These are phyloP conservation scores for Auxenochlorella protothecoides DNA, from an alignment of 139 green algal genomes.

Conservation along the genomic window DNA sequence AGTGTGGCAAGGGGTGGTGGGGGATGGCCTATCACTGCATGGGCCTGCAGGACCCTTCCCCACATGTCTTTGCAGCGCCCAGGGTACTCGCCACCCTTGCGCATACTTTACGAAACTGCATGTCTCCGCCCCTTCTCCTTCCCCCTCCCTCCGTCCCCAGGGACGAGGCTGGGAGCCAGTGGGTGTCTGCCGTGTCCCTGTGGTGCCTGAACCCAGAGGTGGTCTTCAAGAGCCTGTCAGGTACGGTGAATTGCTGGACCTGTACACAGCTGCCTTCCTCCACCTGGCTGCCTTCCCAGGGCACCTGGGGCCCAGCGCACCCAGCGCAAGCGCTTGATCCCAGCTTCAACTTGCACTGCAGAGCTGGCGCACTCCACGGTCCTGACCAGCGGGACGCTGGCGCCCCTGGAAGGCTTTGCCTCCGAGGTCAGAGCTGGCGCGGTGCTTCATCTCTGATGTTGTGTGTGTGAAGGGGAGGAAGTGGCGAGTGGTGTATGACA, in stretches of 20 bases:
- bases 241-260: not conserved
- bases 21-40: too few species aligned
- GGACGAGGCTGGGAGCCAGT: too few species aligned
- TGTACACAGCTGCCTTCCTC: not conserved
- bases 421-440: slow-evolving; percentile 54
- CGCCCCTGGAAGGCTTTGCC: slow-evolving; percentile 77
- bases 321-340: too few species aligned
- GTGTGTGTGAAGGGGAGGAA: not conserved
- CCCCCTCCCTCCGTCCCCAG: too few species aligned
- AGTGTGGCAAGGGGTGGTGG: too few species aligned
- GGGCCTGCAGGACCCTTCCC: too few species aligned
- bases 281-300: slow-evolving; percentile 22
- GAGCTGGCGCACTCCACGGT: slow-evolving; percentile 40
- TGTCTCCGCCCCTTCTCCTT: too few species aligned
- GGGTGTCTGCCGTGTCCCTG: slow-evolving; percentile 33
- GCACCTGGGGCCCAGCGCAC: not conserved
- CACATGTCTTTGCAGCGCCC: too few species aligned
- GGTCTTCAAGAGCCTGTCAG: slow-evolving; percentile 35
- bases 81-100: too few species aligned
- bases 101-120: too few species aligned
- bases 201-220: slow-evolving; percentile 80
- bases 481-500: not conserved
- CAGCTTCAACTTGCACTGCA: not conserved
- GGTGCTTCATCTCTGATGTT: not conserved
- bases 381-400: slow-evolving; percentile 77